Evolutionary conservation across 1,284 basidiomycete genomes (phyloP), one percentile per base, ranked within the genome.

Genomic region (Ustilago sp.): DNA sequence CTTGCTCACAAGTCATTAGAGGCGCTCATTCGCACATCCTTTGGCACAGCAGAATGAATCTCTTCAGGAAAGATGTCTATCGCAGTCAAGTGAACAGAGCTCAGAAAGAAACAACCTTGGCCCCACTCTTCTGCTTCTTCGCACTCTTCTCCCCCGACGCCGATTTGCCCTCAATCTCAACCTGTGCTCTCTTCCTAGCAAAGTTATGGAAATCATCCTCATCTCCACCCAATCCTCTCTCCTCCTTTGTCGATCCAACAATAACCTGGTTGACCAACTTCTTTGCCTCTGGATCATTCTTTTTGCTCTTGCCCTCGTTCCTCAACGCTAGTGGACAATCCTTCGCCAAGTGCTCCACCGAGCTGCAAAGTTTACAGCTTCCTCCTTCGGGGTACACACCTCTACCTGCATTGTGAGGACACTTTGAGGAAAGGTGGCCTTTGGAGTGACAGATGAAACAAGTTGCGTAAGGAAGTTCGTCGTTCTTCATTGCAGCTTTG

Each of bases 311-410:
- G 6, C 62, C 59, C 39, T 73, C 73, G 38, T 47, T 90, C 83
- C 89, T 88, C 81, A 89, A 90, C 63, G 92, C 87, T 67, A 93
- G 85, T 35, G 88, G 88, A 84, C 95, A 98, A 86, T 96, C 91
- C 80, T 91, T 93, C 0, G 94, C 94, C 11, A 96, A 89, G 87
- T 97, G 95, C 1, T 91, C 90, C 4, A 91, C 94, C 58, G 92
- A 90, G 4, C 91, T 90, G 83, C 95, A 98, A 11, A 97, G 88
- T 83, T 94, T 96, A 84, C 95, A 98, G 84, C 94, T 95, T 3
- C 95, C 95, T 28, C 95, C 95, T 75, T 95, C 93, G 0, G 94
- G 93, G 82, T 97, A 98, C 34, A 97, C 89, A 1, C 95, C 94
- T 70, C 90, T 92, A 2, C 89, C 89, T 66, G 90, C 89, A 82